A percentile compares a stretch with the other conserved stretches of the same genome.
These are phyloP conservation scores for Myxozyma neotropica DNA, from an alignment of 805 yeast genomes.

Conservation along the genomic window DNA sequence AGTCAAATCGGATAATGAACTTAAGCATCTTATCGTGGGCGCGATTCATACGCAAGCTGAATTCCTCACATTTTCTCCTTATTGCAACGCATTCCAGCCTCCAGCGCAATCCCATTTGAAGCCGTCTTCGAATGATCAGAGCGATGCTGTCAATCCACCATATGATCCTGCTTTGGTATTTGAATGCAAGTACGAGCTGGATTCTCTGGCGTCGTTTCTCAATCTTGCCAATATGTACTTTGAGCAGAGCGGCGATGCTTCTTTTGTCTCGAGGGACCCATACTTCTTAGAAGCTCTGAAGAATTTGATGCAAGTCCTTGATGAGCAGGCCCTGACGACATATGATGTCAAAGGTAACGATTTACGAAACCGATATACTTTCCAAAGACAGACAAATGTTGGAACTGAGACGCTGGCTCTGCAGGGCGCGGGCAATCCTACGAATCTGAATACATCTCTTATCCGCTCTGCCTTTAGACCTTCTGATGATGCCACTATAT, in stretches of 20 bases:
- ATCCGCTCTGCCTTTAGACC: conserved; percentile 86
- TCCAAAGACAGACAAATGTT: conserved; percentile 67
- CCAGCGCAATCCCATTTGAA: conserved; percentile 54
- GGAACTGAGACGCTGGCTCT: conserved; percentile 83
- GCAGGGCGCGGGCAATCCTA: conserved; percentile 84
- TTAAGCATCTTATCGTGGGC: conserved; percentile 63
- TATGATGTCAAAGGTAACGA: conserved; percentile 36
- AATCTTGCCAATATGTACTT: conserved; percentile 73
- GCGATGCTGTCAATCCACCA: conserved; percentile 66
- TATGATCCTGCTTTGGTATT: conserved; percentile 75
- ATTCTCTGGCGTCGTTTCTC: conserved; percentile 79
- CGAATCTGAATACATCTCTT: conserved; percentile 66
- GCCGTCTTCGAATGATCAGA: conserved; percentile 35
- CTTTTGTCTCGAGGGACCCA: conserved; percentile 47
- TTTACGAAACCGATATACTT: conserved; percentile 58
- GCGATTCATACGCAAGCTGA: conserved; percentile 80
- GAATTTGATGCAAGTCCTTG: conserved; percentile 54
- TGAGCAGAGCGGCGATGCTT: conserved; percentile 54
- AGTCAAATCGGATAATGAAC: conserved; percentile 52
- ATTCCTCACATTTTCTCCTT: conserved; percentile 65
- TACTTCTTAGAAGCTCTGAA: conserved; percentile 24
- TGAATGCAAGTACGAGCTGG: conserved; percentile 89
- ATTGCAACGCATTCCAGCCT: conserved; percentile 91
- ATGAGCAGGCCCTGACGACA: conserved; percentile 64
- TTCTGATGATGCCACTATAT: conserved; percentile 82